Percentiles rank a stretch among this genome's conserved stretches.
phyloP scores from a whole-genome alignment of 1,284 basidiomycete species.

The Apiotrichum gracile region DNA sequence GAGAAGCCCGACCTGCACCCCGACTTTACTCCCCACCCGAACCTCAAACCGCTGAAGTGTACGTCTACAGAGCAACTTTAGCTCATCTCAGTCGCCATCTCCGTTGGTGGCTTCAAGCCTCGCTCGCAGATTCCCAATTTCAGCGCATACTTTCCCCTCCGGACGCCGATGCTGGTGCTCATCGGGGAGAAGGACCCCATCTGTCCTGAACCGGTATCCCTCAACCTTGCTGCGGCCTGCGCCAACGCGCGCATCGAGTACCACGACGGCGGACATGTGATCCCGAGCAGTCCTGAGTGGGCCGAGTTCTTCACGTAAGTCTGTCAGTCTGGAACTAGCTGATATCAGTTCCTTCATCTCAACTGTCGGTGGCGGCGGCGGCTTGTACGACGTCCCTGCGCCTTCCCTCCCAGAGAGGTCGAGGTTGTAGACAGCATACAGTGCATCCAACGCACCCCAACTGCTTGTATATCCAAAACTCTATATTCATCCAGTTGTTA shows the following conservation, averaged over 20 bases:
- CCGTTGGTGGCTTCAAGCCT: neutral
- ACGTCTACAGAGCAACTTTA: neutral
- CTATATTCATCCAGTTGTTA: too few relatives aligned
- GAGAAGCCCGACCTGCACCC: slow-evolving; percentile 57
- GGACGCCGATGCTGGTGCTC: neutral
- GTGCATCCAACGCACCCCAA: too few relatives aligned
- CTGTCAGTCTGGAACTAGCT: too few relatives aligned
- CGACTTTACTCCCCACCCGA: slow-evolving; percentile 57
- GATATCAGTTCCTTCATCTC: too few relatives aligned
- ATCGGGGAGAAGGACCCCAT: neutral
- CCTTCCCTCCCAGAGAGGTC: too few relatives aligned
- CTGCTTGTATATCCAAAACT: too few relatives aligned
- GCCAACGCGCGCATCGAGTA: slow-evolving; percentile 27
- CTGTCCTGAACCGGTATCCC: neutral
- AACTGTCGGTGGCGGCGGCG: too few relatives aligned
- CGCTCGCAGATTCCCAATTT: neutral
- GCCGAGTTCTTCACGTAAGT: neutral
- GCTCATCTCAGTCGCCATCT: neutral
- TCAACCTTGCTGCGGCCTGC: neutral
- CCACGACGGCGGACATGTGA: slow-evolving; percentile 35
- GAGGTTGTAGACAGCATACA: too few relatives aligned
- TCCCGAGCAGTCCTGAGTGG: neutral
- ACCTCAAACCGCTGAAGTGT: slow-evolving; percentile 60
- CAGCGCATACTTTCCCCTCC: neutral
- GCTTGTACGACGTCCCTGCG: too few relatives aligned